Evolutionary conservation across 2,329 filamentous ascomycete genomes (phyloP).

Genomic region (Chalaropsis thielavioides): DNA sequence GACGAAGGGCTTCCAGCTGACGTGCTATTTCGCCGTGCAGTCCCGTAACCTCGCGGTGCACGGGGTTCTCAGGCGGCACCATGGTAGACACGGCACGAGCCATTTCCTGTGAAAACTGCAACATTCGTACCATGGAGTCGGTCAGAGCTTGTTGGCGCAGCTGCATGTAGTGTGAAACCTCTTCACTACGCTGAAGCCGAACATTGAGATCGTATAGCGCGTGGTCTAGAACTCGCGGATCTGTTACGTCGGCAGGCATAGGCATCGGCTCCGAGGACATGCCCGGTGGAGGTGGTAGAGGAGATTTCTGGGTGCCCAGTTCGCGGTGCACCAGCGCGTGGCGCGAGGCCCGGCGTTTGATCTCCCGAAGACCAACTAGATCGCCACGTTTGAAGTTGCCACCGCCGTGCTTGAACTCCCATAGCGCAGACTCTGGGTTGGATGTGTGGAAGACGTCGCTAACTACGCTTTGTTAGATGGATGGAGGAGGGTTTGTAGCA

Average conservation of each 20-base stretch:
- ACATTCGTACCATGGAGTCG: constrained; percentile 58
- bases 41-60: constrained; percentile 59
- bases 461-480: constrained; percentile 38
- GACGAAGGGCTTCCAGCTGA: constrained; percentile 42
- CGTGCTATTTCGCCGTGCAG: constrained; percentile 47
- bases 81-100: constrained; percentile 60
- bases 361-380: constrained; percentile 77
- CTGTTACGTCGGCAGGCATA: constrained; percentile 47
- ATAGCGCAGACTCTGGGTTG: constrained; percentile 80
- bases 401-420: constrained; percentile 98
- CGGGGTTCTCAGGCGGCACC: constrained; percentile 58
- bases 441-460: constrained; percentile 97
- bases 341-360: constrained; percentile 84
- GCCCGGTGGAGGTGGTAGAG: constrained; percentile 35
- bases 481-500: background rate
- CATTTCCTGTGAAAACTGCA: constrained; percentile 72
- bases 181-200: constrained; percentile 68
- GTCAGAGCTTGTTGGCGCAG: constrained; percentile 68
- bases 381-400: constrained; percentile 95
- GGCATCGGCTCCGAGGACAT: constrained; percentile 71
- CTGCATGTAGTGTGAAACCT: constrained; percentile 64
- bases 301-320: constrained; percentile 54
- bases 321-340: constrained; percentile 90
- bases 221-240: constrained; percentile 68
- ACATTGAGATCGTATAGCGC: constrained; percentile 65